Evolutionary conservation across 75 land plant species (phyloP), one percentile per base, ranked within the genome.

Genomic region (Chamaecyparis obtusa): DNA sequence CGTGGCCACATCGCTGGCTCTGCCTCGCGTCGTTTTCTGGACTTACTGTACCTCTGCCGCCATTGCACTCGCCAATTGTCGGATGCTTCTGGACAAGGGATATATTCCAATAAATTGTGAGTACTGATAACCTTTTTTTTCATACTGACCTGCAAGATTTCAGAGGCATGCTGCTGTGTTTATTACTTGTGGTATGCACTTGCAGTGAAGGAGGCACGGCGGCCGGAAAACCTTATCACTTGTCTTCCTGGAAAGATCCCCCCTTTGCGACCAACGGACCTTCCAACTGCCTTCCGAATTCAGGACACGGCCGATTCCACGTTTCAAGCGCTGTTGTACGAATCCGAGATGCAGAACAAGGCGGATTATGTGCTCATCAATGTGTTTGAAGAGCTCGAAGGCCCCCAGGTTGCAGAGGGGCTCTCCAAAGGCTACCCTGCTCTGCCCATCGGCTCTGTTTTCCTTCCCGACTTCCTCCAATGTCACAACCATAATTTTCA

Each of bases 391-490:
- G 85, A 84, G 85, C 36, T 84, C 14, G 85, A 84, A 54, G 85
- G 85, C 3, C 2, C 60, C 14, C 24, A 84, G 11, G 48, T 64
- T 17, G 49, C 54, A 32, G 55, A 32, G 14, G 60, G 55, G 17
- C 85, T 84, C 14, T 84, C 85, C 9, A 84, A 84, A 48, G 85
- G 85, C 16, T 84, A 30, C 60, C 85, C 85, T 11, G 85, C 60
- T 27, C 37, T 46, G 55, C 35, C 85, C 16, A 51, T 84, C n/a
- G 85, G 85, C 13, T 64, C 85, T 30, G 64, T 84, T 30, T 84
- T 84, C 60, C 85, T 84, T 2, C 64, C 21, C 24, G 64, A 57
- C 7, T 57, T 57, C 7, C 32, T 16, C 21, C 7, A n/a, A n/a
- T n/a, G n/a, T n/a, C n/a, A n/a, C n/a, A n/a, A n/a, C n/a, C n/a